Conservation (phyloP, 352 stramenopile species). For the Globisporangium paroecandrum region DNA sequence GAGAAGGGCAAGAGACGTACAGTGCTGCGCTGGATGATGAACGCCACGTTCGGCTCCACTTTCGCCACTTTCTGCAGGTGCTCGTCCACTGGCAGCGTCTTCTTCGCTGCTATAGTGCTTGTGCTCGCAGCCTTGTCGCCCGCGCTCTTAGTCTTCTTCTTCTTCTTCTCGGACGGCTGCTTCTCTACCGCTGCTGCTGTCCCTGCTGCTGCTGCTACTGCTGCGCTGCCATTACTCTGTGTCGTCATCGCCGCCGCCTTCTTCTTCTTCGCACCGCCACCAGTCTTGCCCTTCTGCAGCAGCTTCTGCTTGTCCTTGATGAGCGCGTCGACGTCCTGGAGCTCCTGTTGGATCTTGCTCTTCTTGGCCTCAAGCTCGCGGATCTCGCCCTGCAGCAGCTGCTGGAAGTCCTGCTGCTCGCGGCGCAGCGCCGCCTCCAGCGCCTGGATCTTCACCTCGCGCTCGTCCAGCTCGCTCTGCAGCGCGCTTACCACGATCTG, state of each 20-base stretch:
- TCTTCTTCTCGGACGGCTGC: conserved; percentile 34
- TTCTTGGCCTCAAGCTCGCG: conserved; percentile 60
- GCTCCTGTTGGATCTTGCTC: conserved; percentile 21
- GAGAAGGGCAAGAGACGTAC: conserved; percentile 26
- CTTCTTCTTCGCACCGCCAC: conserved; percentile 35
- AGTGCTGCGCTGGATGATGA: conserved; percentile 87
- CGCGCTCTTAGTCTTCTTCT: conserved; percentile 13
- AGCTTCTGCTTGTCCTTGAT: conserved; percentile 66
- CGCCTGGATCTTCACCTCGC: conserved; percentile 76
- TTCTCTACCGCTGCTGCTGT: conserved; percentile 24
- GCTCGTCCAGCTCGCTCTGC: conserved; percentile 78
- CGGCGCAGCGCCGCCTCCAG: conserved; percentile 67
- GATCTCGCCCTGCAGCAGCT: conserved; percentile 59
- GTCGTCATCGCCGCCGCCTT: conserved; percentile 33
- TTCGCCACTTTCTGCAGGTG: conserved; percentile 63
- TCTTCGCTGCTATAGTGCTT: conserved; percentile 9
- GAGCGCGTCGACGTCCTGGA: conserved; percentile 25
- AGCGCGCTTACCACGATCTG: conserved; percentile 81
- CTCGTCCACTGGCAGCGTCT: conserved; percentile 59
- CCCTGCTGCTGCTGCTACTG: conserved; percentile 1
- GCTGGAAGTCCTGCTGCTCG: conserved; percentile 71
- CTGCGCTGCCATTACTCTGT: conserved; percentile 17
- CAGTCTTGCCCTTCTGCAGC: conserved; percentile 44
- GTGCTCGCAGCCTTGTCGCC: conserved; percentile 2
- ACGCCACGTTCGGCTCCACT: conserved; percentile 70